These are phyloP conservation scores for Bifiguratus adelaidae DNA, from an alignment of 192 early-diverging fungal genomes.

Conservation along the genomic window DNA sequence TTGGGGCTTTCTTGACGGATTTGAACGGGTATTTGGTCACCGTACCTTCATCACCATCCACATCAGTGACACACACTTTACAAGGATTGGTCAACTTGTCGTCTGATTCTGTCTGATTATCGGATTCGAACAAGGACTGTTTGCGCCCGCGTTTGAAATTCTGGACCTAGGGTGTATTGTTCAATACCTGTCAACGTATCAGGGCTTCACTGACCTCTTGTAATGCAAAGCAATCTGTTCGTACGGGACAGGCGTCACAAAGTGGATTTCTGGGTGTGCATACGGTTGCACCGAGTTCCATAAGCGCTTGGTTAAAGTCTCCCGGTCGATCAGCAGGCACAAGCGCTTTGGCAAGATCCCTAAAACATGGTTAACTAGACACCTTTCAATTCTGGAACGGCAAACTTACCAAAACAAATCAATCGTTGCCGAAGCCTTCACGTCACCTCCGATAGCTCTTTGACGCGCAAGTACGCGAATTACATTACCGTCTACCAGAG, in stretches of 20 bases:
- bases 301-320: slow-evolving; percentile 70
- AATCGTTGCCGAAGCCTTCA: slow-evolving; percentile 41
- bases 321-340: slow-evolving; percentile 48
- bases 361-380: no score
- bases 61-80: neutral
- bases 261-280: slow-evolving; percentile 58
- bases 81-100: no score
- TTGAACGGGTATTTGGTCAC: slow-evolving; percentile 40
- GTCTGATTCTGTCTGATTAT: no score
- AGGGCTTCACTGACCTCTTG: slow-evolving; percentile 42
- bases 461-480: slow-evolving; percentile 55
- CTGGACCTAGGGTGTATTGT: no score
- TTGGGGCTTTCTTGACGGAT: slow-evolving; percentile 41
- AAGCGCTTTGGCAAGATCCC: slow-evolving; percentile 44
- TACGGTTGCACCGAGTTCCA: slow-evolving; percentile 68
- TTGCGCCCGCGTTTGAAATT: no score
- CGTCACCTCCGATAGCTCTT: slow-evolving; percentile 51
- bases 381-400: neutral
- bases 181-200: no score
- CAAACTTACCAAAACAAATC: slow-evolving; percentile 45
- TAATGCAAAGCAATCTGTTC: slow-evolving; percentile 42
- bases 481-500: slow-evolving; percentile 72
- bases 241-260: slow-evolving; percentile 52
- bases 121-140: no score
- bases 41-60: slow-evolving; percentile 4